Evolutionary conservation across 306 rosid species (phyloP).

Genomic region (Quercus rubra): DNA sequence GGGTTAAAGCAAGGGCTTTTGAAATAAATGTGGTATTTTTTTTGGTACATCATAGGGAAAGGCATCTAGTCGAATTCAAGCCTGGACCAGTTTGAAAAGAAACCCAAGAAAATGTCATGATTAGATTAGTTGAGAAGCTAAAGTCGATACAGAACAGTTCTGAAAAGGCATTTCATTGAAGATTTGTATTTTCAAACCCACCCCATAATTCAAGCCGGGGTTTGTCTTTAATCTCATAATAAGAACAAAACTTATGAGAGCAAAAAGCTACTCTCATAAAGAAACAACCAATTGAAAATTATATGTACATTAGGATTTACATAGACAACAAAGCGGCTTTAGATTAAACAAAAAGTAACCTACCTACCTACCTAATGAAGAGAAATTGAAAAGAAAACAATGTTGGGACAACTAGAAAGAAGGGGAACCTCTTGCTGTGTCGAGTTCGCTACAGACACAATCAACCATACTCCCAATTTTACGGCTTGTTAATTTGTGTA

Average conservation of each 20-base stretch:
- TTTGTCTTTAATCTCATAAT: slow-evolving; percentile 14
- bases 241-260: slow-evolving; percentile 30
- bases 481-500: no score
- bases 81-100: slow-evolving; percentile 5
- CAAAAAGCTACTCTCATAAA: slow-evolving; percentile 16
- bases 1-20: not conserved
- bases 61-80: not conserved
- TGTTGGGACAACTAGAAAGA: slow-evolving; percentile 32
- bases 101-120: slow-evolving; percentile 21
- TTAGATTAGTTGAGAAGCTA: slow-evolving; percentile 18
- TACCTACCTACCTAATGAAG: slow-evolving; percentile 12
- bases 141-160: slow-evolving; percentile 10
- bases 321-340: not conserved
- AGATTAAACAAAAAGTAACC: slow-evolving; percentile 22
- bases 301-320: not conserved
- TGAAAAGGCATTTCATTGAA: not conserved
- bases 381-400: slow-evolving; percentile 20
- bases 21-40: not conserved
- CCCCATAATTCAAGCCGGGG: slow-evolving; percentile 17
- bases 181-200: slow-evolving; percentile 28
- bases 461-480: no score
- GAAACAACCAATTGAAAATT: slow-evolving; percentile 7
- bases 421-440: slow-evolving; percentile 24
- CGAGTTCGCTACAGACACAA: not conserved
- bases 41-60: not conserved